Evolutionary conservation across 805 yeast species (phyloP).

Genomic region (Yueomyces sp.): DNA sequence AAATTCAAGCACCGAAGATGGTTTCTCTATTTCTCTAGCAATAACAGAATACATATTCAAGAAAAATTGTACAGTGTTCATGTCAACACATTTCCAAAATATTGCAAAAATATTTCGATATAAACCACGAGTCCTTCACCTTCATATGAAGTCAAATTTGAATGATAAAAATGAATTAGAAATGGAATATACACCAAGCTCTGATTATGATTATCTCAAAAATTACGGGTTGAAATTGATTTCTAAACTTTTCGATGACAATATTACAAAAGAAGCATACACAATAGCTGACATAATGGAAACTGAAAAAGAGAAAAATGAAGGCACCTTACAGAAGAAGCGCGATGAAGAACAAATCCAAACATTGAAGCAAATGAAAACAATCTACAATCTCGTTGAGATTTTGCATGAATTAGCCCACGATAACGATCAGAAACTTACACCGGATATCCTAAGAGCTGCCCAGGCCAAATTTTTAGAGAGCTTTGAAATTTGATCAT

Average conservation of each 20-base stretch:
- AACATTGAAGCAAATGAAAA: slow-evolving; percentile 4
- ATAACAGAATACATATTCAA: slow-evolving; percentile 27
- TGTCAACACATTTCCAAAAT: slow-evolving; percentile 34
- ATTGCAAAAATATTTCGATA: slow-evolving; percentile 25
- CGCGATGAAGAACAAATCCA: no score
- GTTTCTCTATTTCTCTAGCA: slow-evolving; percentile 37
- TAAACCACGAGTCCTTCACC: slow-evolving; percentile 25
- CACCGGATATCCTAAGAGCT: slow-evolving; percentile 6
- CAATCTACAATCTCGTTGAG: slow-evolving; percentile 14
- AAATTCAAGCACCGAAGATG: slow-evolving; percentile 38
- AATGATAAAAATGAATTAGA: slow-evolving; percentile 7
- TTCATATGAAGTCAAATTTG: slow-evolving; percentile 25
- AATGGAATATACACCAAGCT: slow-evolving; percentile 22
- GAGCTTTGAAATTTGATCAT: slow-evolving; percentile 1
- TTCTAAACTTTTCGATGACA: slow-evolving; percentile 1
- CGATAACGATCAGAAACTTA: slow-evolving; percentile 4
- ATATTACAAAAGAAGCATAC: neutral
- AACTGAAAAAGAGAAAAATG: neutral
- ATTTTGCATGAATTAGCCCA: slow-evolving; percentile 8
- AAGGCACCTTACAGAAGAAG: neutral
- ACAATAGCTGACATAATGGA: neutral
- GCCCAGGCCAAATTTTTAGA: slow-evolving; percentile 15
- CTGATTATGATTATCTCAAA: slow-evolving; percentile 12
- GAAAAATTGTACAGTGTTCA: slow-evolving; percentile 22
- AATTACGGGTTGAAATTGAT: slow-evolving; percentile 25